Evolutionary conservation across 805 yeast species (phyloP).

Genomic region (Schwanniomyces yamadae): DNA sequence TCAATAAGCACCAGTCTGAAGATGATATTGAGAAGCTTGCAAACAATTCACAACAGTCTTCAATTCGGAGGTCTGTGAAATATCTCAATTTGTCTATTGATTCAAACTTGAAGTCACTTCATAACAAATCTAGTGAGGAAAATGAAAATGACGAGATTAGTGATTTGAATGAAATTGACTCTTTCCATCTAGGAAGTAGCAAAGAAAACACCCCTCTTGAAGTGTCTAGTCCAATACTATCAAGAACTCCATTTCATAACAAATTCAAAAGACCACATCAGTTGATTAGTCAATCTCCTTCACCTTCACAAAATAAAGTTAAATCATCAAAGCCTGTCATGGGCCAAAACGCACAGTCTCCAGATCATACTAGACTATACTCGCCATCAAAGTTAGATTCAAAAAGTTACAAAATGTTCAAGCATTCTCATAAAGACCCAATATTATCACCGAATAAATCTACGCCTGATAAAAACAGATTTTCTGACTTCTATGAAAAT

Average conservation of each 20-base stretch:
- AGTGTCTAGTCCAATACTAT: constrained; percentile 11
- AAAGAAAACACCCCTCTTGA: constrained; percentile 12
- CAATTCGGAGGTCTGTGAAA: constrained; percentile 42
- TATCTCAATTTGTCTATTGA: constrained; percentile 42
- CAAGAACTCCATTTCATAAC: constrained; percentile 18
- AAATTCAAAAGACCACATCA: constrained; percentile 46
- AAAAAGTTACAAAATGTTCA: constrained; percentile 34
- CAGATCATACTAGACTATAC: constrained; percentile 10
- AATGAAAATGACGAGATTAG: constrained; percentile 17
- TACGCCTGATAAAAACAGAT: constrained; percentile 12
- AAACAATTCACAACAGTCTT: constrained; percentile 14
- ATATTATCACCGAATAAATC: constrained; percentile 30
- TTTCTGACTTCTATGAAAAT: constrained; percentile 3
- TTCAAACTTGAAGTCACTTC: constrained; percentile 10
- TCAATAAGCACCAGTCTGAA: neutral
- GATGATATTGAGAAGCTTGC: neutral
- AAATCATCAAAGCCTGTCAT: constrained; percentile 7
- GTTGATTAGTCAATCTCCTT: constrained; percentile 43
- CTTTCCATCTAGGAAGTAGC: constrained; percentile 9
- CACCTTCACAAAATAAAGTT: constrained; percentile 28
- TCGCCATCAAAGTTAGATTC: constrained; percentile 30
- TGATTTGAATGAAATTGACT: constrained; percentile 26
- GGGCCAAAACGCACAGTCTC: constrained; percentile 2
- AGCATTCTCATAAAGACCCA: constrained; percentile 33
- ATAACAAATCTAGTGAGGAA: neutral